These are phyloP conservation scores for Allantophomopsis lycopodina DNA, from an alignment of 2,329 filamentous ascomycete species.

Conservation along the genomic window DNA sequence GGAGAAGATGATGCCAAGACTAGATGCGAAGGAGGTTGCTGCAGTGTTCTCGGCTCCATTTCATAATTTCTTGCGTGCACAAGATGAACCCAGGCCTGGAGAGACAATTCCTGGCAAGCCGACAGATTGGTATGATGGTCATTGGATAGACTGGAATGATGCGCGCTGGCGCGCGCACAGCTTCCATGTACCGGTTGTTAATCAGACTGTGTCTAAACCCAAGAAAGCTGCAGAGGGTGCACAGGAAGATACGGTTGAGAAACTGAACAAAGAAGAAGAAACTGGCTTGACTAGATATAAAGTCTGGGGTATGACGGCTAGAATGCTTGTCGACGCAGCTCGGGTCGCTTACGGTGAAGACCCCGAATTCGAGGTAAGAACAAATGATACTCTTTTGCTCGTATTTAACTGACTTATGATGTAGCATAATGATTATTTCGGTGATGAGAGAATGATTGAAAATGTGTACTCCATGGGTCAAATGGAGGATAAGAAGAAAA, in stretches of 20 bases:
- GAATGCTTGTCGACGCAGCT: conserved; percentile 80
- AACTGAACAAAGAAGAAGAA: conserved; percentile 31
- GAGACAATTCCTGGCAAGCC: conserved; percentile 14
- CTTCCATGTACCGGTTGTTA: conserved; percentile 73
- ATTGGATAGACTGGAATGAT: conserved; percentile 70
- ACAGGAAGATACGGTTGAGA: conserved; percentile 28
- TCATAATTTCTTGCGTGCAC: conserved; percentile 58
- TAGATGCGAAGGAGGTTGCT: conserved; percentile 84
- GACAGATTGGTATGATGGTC: conserved; percentile 65
- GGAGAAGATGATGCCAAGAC: conserved; percentile 59
- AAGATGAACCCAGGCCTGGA: conserved; percentile 35
- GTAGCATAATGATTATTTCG: conserved; percentile 16
- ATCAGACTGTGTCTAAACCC: conserved; percentile 55
- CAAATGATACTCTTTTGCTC: conserved; percentile 26
- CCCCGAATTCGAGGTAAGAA: conserved; percentile 60
- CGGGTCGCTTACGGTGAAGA: conserved; percentile 69
- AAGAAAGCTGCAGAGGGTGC: conserved; percentile 18
- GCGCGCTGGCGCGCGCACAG: conserved; percentile 77
- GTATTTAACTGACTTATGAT: neutral
- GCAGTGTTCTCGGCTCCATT: conserved; percentile 89
- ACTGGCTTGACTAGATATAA: conserved; percentile 47
- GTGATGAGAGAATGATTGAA: conserved; percentile 50
- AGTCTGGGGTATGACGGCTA: conserved; percentile 91
- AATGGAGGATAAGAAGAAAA: conserved; percentile 31
- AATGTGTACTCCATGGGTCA: conserved; percentile 39